Percentiles rank a stretch among this genome's conserved stretches.
Evolutionary conservation across 1,284 basidiomycete genomes (phyloP).

Genomic region (Austroboletus novae-zelandiae): DNA sequence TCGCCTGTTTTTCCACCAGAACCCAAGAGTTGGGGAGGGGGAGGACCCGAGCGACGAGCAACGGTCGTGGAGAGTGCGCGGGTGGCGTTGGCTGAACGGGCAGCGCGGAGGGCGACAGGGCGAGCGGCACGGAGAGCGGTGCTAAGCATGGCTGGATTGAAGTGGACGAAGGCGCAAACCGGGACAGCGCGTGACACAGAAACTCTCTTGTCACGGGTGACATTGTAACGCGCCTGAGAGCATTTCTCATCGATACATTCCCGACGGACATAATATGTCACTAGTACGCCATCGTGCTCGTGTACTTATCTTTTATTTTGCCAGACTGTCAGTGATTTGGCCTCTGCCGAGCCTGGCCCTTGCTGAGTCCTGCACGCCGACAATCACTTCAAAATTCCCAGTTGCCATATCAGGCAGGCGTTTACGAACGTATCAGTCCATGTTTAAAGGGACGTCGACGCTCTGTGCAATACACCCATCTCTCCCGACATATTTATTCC

Average conservation of each 20-base stretch:
- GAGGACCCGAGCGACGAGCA: slow-evolving; percentile 51
- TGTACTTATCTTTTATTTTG: not conserved
- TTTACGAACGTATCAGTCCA: slow-evolving; percentile 31
- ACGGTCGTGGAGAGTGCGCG: slow-evolving; percentile 59
- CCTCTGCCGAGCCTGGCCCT: slow-evolving; percentile 1
- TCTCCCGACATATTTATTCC: slow-evolving; percentile 14
- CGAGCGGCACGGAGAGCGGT: slow-evolving; percentile 40
- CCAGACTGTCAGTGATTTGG: not conserved
- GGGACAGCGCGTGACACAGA: slow-evolving; percentile 27
- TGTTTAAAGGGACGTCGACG: slow-evolving; percentile 9
- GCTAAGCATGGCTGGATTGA: slow-evolving; percentile 39
- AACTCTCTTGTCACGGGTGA: slow-evolving; percentile 28
- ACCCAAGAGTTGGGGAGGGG: slow-evolving; percentile 72
- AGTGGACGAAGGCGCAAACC: slow-evolving; percentile 24
- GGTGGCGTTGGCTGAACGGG: slow-evolving; percentile 36
- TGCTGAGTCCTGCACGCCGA: not conserved
- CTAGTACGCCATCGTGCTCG: not conserved
- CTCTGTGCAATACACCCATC: slow-evolving; percentile 3
- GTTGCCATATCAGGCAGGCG: slow-evolving; percentile 26
- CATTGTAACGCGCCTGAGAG: slow-evolving; percentile 6
- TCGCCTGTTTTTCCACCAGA: slow-evolving; percentile 73
- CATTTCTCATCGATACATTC: no score
- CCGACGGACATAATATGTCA: not conserved
- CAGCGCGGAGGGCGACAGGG: slow-evolving; percentile 34
- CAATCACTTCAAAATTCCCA: slow-evolving; percentile 1